A percentile compares a stretch with the other conserved stretches of the same genome.
phyloP scores from a whole-genome alignment of 768 basidiomycete species.

The Mycena rosella region DNA sequence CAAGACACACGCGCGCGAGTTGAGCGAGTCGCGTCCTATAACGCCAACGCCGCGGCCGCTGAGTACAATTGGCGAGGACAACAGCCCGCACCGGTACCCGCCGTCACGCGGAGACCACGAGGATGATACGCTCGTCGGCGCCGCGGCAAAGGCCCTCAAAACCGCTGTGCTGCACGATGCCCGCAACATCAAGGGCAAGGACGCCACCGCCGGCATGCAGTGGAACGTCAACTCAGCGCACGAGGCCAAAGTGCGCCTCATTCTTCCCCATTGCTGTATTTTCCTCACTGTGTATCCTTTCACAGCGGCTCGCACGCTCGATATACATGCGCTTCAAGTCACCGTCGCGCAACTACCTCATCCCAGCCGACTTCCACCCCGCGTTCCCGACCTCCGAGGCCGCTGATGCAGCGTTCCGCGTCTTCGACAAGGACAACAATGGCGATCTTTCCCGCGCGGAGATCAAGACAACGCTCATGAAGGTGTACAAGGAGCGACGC shows the following conservation, averaged over 20 bases:
- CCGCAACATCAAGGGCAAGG: slow-evolving; percentile 71
- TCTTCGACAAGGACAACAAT: slow-evolving; percentile 83
- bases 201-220: slow-evolving; percentile 53
- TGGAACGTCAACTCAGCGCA: slow-evolving; percentile 69
- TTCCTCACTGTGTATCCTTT: slow-evolving; percentile 1
- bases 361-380: slow-evolving; percentile 77
- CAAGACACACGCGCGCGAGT: slow-evolving; percentile 26
- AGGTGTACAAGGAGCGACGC: slow-evolving; percentile 83
- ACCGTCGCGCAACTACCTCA: slow-evolving; percentile 67
- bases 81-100: slow-evolving; percentile 39
- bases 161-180: slow-evolving; percentile 83
- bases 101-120: slow-evolving; percentile 42
- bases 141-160: slow-evolving; percentile 74
- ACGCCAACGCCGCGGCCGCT: slow-evolving; percentile 33
- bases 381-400: slow-evolving; percentile 70
- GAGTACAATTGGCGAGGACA: slow-evolving; percentile 27
- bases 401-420: slow-evolving; percentile 76
- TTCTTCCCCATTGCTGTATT: background rate
- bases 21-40: background rate
- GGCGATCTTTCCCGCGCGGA: slow-evolving; percentile 83
- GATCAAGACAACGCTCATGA: slow-evolving; percentile 75
- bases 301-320: slow-evolving; percentile 74
- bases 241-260: slow-evolving; percentile 72
- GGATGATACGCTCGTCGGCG: slow-evolving; percentile 57
- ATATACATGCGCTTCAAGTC: slow-evolving; percentile 75